A percentile compares a stretch with the other conserved stretches of the same genome.
Evolutionary conservation across 1,284 basidiomycete species (phyloP).

Genomic region (Irpex lacteus): DNA sequence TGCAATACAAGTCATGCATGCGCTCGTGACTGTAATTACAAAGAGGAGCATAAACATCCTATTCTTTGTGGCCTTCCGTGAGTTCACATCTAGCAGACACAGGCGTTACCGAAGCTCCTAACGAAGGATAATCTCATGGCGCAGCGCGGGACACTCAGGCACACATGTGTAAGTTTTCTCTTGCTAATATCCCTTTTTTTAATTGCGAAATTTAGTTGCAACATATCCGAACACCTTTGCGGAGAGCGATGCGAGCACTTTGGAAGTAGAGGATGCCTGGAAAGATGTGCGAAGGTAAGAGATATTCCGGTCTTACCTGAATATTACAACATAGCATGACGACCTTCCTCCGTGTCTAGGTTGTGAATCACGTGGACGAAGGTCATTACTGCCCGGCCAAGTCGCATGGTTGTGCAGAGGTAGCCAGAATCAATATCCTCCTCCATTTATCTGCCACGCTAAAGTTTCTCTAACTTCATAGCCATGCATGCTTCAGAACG

Average conservation of each 20-base stretch:
- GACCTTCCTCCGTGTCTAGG: slow-evolving; percentile 24
- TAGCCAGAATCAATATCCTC: slow-evolving; percentile 14
- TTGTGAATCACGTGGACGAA: slow-evolving; percentile 40
- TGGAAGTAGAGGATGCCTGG: slow-evolving; percentile 14
- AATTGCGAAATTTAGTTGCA: slow-evolving; percentile 6
- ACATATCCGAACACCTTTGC: slow-evolving; percentile 16
- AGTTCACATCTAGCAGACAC: slow-evolving; percentile 16
- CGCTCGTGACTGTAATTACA: slow-evolving; percentile 40
- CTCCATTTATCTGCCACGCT: too few relatives aligned
- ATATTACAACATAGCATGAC: too few relatives aligned
- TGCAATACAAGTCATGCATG: slow-evolving; percentile 51
- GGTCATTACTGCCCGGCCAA: slow-evolving; percentile 53
- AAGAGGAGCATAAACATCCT: slow-evolving; percentile 30
- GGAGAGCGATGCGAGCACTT: slow-evolving; percentile 12
- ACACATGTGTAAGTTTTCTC: slow-evolving; percentile 43
- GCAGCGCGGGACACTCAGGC: slow-evolving; percentile 55
- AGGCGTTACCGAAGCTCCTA: too few relatives aligned
- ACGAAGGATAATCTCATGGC: too few relatives aligned
- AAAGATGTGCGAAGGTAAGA: slow-evolving; percentile 46
- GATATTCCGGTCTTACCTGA: too few relatives aligned
- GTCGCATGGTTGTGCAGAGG: slow-evolving; percentile 53
- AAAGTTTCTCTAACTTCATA: slow-evolving; percentile 19
- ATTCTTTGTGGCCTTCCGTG: slow-evolving; percentile 44
- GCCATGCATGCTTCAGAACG: slow-evolving; percentile 43
- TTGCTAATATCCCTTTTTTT: neutral